Percentiles rank a stretch among this genome's conserved stretches.
phyloP scores from a whole-genome alignment of 2,329 filamentous ascomycete species.

The Neofusicoccum cordaticola region DNA sequence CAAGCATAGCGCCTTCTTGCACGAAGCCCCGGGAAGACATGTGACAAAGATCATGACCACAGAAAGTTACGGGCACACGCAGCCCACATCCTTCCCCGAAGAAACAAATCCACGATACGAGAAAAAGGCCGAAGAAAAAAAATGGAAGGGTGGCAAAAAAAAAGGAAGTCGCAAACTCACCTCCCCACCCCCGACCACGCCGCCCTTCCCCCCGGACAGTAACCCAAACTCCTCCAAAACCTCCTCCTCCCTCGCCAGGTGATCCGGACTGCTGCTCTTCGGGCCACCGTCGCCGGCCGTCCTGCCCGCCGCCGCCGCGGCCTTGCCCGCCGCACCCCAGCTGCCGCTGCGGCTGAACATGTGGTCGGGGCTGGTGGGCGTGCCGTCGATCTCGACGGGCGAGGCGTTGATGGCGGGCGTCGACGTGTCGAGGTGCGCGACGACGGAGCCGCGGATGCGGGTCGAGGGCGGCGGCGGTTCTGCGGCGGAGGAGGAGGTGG shows the following conservation, averaged over 20 bases:
- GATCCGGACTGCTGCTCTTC: slow-evolving; percentile 21
- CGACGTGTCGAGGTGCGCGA: slow-evolving; percentile 33
- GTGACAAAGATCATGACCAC: no score
- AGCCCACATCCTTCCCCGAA: no score
- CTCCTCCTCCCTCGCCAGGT: slow-evolving; percentile 25
- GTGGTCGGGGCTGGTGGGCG: slow-evolving; percentile 18
- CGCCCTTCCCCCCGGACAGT: neutral
- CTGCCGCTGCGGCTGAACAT: neutral
- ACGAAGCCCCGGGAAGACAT: no score
- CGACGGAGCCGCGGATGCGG: slow-evolving; percentile 22
- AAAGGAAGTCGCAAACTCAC: slow-evolving; percentile 26
- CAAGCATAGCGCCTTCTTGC: no score
- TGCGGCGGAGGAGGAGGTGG: neutral
- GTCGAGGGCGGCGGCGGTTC: neutral
- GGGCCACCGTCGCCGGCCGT: neutral
- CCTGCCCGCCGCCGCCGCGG: neutral
- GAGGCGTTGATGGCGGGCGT: slow-evolving; percentile 42
- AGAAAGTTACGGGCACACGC: no score
- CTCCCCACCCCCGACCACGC: slow-evolving; percentile 16
- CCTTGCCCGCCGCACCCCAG: slow-evolving; percentile 18
- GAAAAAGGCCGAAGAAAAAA: neutral
- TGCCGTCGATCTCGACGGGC: slow-evolving; percentile 45
- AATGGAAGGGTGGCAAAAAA: neutral
- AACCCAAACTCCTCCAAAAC: slow-evolving; percentile 31
- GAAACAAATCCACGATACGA: neutral